Evolutionary conservation across 2,329 filamentous ascomycete genomes (phyloP).

Genomic region (Chaetomium olivaceum): DNA sequence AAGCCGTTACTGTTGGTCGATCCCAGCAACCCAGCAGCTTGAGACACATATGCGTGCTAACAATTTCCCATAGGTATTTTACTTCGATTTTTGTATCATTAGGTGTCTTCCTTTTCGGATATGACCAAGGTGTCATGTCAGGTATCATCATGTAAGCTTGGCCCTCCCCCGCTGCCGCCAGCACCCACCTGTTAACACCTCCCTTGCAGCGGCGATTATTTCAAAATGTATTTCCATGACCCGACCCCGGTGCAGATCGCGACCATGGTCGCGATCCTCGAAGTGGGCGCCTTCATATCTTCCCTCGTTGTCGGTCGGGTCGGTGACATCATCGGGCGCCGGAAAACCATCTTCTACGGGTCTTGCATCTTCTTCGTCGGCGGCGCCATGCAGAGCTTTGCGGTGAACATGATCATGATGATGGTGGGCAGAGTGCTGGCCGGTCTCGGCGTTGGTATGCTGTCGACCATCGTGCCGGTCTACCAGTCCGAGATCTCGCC

Average conservation of each 20-base stretch:
- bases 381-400: slow-evolving; percentile 79
- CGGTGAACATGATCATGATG: slow-evolving; percentile 89
- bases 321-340: slow-evolving; percentile 86
- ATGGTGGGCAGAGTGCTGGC: slow-evolving; percentile 77
- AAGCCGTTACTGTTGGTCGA: slow-evolving; percentile 79
- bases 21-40: background rate
- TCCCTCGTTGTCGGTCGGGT: slow-evolving; percentile 84
- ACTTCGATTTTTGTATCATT: slow-evolving; percentile 88
- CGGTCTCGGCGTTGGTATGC: slow-evolving; percentile 81
- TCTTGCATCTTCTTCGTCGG: slow-evolving; percentile 85
- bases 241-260: slow-evolving; percentile 85
- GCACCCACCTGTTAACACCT: slow-evolving; percentile 1
- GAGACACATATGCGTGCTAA: slow-evolving; percentile 23
- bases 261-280: slow-evolving; percentile 96
- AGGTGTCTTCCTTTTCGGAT: slow-evolving; percentile 85
- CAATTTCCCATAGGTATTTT: slow-evolving; percentile 69
- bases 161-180: background rate
- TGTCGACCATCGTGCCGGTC: slow-evolving; percentile 89
- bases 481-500: slow-evolving; percentile 96
- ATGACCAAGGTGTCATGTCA: slow-evolving; percentile 90
- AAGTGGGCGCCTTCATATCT: slow-evolving; percentile 88
- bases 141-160: slow-evolving; percentile 63
- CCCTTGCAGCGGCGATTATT: slow-evolving; percentile 71
- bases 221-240: slow-evolving; percentile 89
- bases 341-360: slow-evolving; percentile 89